Conservation (phyloP, 148 eudicot species). For the Heliosperma pusillum region DNA sequence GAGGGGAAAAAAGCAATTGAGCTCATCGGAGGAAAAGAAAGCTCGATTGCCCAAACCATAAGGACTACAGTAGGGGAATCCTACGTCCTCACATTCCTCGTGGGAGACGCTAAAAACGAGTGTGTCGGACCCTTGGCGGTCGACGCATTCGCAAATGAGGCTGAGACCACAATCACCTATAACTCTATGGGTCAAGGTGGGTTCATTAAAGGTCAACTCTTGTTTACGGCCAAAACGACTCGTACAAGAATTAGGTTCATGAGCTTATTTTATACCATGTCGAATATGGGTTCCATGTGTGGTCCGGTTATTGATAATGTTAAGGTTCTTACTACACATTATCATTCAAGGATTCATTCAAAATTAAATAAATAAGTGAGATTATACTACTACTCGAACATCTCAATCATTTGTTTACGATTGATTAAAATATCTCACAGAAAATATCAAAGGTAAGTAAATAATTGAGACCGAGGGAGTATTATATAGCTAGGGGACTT, state of each 20-base stretch:
- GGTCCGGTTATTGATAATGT: constrained; percentile 41
- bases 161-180: constrained; percentile 27
- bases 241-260: constrained; percentile 27
- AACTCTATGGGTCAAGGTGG: constrained; percentile 35
- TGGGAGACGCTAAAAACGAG: constrained; percentile 38
- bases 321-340: constrained; percentile 19
- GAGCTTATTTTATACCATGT: constrained; percentile 34
- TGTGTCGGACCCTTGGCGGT: constrained; percentile 42
- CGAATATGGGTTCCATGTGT: constrained; percentile 36
- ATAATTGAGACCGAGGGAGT: too few species aligned
- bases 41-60: constrained; percentile 39
- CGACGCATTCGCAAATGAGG: constrained; percentile 40
- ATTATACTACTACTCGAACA: too few species aligned
- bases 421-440: too few species aligned
- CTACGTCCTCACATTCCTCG: constrained; percentile 35
- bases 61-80: constrained; percentile 28
- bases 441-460: too few species aligned
- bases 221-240: constrained; percentile 15
- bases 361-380: too few species aligned
- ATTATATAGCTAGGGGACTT: too few species aligned
- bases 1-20: constrained; percentile 44
- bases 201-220: constrained; percentile 16
- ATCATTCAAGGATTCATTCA: constrained; percentile 3
- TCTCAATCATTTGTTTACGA: too few species aligned
- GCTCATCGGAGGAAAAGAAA: constrained; percentile 46